Base-by-base conservation (phyloP, 495 filamentous ascomycete genomes). In the Xylaria cubensis region DNA sequence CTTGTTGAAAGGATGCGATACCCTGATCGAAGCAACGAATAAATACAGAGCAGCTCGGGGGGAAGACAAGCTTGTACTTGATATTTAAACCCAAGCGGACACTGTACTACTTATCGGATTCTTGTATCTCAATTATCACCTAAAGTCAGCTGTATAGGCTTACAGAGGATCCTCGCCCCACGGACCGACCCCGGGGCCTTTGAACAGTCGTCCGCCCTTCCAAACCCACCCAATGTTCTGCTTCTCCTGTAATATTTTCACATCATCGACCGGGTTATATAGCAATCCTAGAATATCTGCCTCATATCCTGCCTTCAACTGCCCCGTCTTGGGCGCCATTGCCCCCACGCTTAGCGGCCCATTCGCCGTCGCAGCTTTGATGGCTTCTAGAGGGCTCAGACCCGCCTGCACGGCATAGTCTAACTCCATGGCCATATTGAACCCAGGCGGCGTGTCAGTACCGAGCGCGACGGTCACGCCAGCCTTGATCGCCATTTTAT, bases 311-410 rank as follows among this genome's bases (percentile, higher is more conserved):
- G 61, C 82, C 73, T 82, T 83, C 46, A 87, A 51, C 78, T 86
- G 85, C 1, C 86, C 85, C n/a, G 81, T 82, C 75, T 79, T 79
- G 2, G 83, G 84, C 26, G 85, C 85, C 73, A 84, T 81, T 0
- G 74, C 71, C 7, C 82, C 84, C 24, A 86, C 72, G 1, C 78
- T 86, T 53, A 82, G 67, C 55, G 85, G 84, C 8, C 82, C 82
- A 48, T 82, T 87, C 6, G 86, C 86, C 15, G 86, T 88, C 48
- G 84, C 84, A 6, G 85, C 84, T 70, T 87, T 84, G 69, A 88
- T 86, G 15, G 86, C 86, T 55, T 85, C 77, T n/a, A 88, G 74
- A 2, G 81, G 82, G 48, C 79, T 85, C 82, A 88, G 78, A 0
- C 86, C 86, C 13, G 83, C 83, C 68, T 85, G 76, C 36, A 87